phyloP scores from a whole-genome alignment of 1,284 basidiomycete genomes.

The Austropuccinia psidii region DNA sequence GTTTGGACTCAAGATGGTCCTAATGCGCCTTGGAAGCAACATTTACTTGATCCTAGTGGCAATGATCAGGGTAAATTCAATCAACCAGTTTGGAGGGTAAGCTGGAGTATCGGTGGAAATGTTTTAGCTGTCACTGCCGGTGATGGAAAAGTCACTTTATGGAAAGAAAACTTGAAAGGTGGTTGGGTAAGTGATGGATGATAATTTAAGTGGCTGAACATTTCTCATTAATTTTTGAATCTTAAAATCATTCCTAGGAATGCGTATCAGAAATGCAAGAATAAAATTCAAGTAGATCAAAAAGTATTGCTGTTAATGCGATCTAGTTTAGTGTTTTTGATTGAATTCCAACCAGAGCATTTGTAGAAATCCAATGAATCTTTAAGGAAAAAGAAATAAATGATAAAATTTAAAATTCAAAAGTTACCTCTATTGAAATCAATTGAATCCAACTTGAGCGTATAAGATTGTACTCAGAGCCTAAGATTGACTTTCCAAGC shows the following conservation, averaged over 20 bases:
- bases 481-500: too few species aligned
- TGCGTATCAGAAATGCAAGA: slow-evolving; percentile 33
- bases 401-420: too few species aligned
- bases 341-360: too few species aligned
- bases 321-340: not conserved
- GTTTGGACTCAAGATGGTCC: slow-evolving; percentile 26
- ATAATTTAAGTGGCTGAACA: not conserved
- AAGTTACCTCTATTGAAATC: too few species aligned
- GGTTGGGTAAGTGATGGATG: slow-evolving; percentile 80
- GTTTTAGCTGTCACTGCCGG: slow-evolving; percentile 94
- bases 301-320: not conserved
- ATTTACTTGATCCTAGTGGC: slow-evolving; percentile 46
- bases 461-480: too few species aligned
- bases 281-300: not conserved
- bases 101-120: slow-evolving; percentile 94
- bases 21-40: slow-evolving; percentile 70
- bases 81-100: slow-evolving; percentile 93
- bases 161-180: slow-evolving; percentile 95
- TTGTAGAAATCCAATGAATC: too few species aligned
- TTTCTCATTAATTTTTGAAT: not conserved
- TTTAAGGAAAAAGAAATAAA: too few species aligned
- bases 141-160: slow-evolving; percentile 93
- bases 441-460: too few species aligned
- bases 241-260: not conserved
- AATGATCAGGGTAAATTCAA: slow-evolving; percentile 60